Evolutionary conservation across 768 basidiomycete species (phyloP).

Genomic region (Lactarius quietus): DNA sequence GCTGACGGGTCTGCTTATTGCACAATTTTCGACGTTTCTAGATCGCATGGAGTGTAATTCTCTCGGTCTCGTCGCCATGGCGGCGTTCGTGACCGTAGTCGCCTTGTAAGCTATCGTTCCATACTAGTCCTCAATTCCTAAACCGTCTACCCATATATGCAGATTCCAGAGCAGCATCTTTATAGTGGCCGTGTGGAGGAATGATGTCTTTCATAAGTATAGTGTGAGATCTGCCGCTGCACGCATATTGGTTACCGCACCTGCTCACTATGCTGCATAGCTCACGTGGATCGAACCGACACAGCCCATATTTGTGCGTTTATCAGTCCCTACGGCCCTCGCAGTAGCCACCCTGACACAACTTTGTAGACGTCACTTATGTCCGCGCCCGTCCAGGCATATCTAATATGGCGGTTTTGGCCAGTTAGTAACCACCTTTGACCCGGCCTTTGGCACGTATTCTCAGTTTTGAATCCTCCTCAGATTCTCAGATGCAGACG

Average conservation of each 20-base stretch:
- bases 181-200: neutral
- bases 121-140: neutral
- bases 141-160: neutral
- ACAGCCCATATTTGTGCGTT: neutral
- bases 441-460: no score
- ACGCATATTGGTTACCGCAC: neutral
- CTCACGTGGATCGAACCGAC: neutral
- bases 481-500: neutral
- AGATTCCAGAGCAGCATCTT: neutral
- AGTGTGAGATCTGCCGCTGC: neutral
- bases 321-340: neutral
- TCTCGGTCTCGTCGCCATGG: neutral
- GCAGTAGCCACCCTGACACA: neutral
- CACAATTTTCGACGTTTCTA: neutral
- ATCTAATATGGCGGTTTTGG: constrained; percentile 8
- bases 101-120: neutral
- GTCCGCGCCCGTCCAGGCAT: constrained; percentile 8
- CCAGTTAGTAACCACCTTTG: neutral
- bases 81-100: neutral
- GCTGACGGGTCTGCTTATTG: neutral
- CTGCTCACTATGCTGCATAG: neutral
- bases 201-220: neutral
- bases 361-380: constrained; percentile 1
- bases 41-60: neutral
- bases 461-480: no score